Conservation (phyloP, 768 basidiomycete species). For the Clavaria fumosa region DNA sequence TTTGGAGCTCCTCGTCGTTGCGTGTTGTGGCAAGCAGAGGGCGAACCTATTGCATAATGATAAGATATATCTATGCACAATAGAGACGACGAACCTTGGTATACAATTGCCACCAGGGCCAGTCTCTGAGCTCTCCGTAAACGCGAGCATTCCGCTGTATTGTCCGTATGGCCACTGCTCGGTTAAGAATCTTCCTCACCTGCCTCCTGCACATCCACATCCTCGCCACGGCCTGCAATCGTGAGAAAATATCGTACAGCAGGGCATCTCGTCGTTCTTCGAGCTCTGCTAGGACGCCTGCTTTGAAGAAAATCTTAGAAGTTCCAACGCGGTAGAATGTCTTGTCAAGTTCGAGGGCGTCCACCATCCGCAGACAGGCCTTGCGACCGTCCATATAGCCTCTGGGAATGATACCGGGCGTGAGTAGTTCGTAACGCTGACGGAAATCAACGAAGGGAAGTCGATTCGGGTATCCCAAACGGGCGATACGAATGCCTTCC, state of each 20-base stretch:
- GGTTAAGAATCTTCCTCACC: constrained; percentile 88
- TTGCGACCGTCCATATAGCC: constrained; percentile 98
- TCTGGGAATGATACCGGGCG: constrained; percentile 80
- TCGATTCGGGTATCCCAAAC: constrained; percentile 93
- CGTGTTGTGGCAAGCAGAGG: constrained; percentile 86
- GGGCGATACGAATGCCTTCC: constrained; percentile 95
- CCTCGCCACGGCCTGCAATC: constrained; percentile 72
- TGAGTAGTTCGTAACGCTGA: constrained; percentile 90
- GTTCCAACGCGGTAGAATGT: constrained; percentile 80
- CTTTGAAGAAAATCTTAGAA: constrained; percentile 98
- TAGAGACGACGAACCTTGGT: constrained; percentile 48
- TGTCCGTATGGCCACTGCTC: constrained; percentile 78
- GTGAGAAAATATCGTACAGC: constrained; percentile 80
- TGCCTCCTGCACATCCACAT: constrained; percentile 80
- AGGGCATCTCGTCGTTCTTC: constrained; percentile 83
- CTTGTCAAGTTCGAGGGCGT: constrained; percentile 76
- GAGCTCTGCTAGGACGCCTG: constrained; percentile 89
- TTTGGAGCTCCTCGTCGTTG: constrained; percentile 79
- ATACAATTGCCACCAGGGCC: constrained; percentile 99
- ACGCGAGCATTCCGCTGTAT: constrained; percentile 90
- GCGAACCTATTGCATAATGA: constrained; percentile 42
- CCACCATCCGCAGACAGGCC: constrained; percentile 83
- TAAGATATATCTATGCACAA: constrained; percentile 1
- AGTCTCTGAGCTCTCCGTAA: constrained; percentile 79
- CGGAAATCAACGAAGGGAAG: constrained; percentile 96